Base-by-base conservation (phyloP, 164 flowering plant genomes). In the Berberis vulgaris region DNA sequence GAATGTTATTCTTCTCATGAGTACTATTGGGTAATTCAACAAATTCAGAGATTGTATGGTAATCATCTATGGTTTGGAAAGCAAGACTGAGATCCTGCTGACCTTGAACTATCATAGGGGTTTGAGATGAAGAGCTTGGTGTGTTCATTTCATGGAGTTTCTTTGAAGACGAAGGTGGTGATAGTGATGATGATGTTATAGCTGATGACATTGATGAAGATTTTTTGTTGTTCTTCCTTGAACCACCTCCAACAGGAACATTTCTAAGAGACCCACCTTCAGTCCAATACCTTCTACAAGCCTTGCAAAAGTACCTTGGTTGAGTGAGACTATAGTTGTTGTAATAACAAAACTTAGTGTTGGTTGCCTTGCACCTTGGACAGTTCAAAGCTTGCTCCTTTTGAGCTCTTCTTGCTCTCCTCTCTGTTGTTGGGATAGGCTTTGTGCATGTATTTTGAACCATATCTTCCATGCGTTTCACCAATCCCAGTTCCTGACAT, bases 191-290 rank as follows among this genome's bases (percentile, higher is more conserved):
- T 5, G 73, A 58, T 26, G 26, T 26, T 26, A 26, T 26, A 26
- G 26, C 26, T 26, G 26, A 26, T 26, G 26, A 26, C 26, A 26
- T 26, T 10, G 81, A 62, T 7, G 76, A 65, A 10, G 86, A 61
- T 7, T 83, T 26, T 26, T 26, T 70, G 26, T 85, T 87, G 84
- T 86, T 86, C 84, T 89, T 93, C 70, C 96, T 84, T 54, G 96
- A 86, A 12, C 96, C 96, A 7, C 98, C 98, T 8, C 98, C 98
- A 11, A 92, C 96, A n/a, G 98, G 98, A 50, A 92, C 88, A 68
- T 87, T 92, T 49, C 98, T 81, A 3, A 92, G 80, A 40, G 98
- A 85, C 4, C 98, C 98, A 64, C 98, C 98, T 76, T 86, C 90
- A 57, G 98, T 92, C 98, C 98, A 92, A 45, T 92, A 92, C 79